A percentile compares a stretch with the other conserved stretches of the same genome.
These are phyloP conservation scores for Jamesozyma piceae DNA, from an alignment of 805 yeast genomes.

Conservation along the genomic window DNA sequence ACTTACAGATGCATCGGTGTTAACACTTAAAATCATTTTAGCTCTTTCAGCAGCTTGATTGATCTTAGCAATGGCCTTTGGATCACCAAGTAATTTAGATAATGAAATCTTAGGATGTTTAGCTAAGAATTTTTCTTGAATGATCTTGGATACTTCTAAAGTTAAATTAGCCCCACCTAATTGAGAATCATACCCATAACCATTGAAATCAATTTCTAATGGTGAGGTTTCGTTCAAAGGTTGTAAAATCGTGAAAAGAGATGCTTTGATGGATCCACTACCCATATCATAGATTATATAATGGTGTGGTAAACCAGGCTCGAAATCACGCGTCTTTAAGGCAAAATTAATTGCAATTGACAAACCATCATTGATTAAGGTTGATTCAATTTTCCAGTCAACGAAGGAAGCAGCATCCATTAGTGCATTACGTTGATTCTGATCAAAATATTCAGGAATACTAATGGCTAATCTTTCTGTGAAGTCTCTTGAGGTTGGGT, in stretches of 20 bases:
- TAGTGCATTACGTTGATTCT: constrained; percentile 59
- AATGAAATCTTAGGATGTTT: constrained; percentile 33
- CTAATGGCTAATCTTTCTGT: constrained; percentile 63
- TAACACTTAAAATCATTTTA: constrained; percentile 79
- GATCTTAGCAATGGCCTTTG: constrained; percentile 56
- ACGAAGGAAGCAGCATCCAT: constrained; percentile 53
- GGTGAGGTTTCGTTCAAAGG: constrained; percentile 35
- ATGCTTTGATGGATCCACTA: constrained; percentile 82
- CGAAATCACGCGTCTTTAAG: constrained; percentile 20
- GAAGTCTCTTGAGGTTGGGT: constrained; percentile 38
- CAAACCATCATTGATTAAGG: constrained; percentile 81
- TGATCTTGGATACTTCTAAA: constrained; percentile 47
- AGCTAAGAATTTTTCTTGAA: constrained; percentile 50
- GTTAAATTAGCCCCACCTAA: constrained; percentile 78
- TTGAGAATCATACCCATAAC: constrained; percentile 55
- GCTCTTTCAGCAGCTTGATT: constrained; percentile 84
- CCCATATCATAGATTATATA: constrained; percentile 85
- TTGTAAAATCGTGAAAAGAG: constrained; percentile 57
- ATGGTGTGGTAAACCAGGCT: constrained; percentile 35
- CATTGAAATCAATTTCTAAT: constrained; percentile 51
- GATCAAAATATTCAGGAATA: constrained; percentile 63
- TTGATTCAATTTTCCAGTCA: constrained; percentile 51
- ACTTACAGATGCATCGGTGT: constrained; percentile 64
- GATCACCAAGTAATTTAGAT: constrained; percentile 35
- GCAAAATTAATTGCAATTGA: constrained; percentile 83